A percentile compares a stretch with the other conserved stretches of the same genome.
phyloP scores from a whole-genome alignment of 129 eudicot genomes.

The Artemisia argyi region DNA sequence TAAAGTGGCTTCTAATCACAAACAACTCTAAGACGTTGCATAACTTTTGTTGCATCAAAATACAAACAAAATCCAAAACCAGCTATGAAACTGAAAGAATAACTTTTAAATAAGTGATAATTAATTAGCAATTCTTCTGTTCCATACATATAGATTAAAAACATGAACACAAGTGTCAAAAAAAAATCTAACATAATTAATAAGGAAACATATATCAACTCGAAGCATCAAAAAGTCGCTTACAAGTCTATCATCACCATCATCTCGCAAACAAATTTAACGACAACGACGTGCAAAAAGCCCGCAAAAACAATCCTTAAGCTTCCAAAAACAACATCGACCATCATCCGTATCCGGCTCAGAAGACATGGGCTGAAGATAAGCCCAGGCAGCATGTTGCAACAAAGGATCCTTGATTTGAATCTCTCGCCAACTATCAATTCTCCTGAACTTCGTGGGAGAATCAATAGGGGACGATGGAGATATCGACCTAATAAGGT shows the following conservation, averaged over 20 bases:
- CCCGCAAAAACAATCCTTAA: slow-evolving; percentile 41
- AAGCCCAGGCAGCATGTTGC: slow-evolving; percentile 77
- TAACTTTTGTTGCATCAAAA: slow-evolving; percentile 11
- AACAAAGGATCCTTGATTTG: slow-evolving; percentile 58
- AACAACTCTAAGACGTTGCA: slow-evolving; percentile 1
- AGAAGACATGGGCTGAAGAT: slow-evolving; percentile 51
- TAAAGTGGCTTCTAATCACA: neutral
- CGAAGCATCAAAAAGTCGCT: slow-evolving; percentile 28
- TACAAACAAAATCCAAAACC: slow-evolving; percentile 6
- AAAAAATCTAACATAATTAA: neutral
- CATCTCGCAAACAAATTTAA: neutral
- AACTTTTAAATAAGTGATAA: neutral
- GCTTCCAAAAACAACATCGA: slow-evolving; percentile 23
- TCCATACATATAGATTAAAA: neutral
- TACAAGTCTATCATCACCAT: slow-evolving; percentile 6
- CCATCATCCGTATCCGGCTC: slow-evolving; percentile 18
- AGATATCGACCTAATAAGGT: slow-evolving; percentile 38
- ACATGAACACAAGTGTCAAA: neutral
- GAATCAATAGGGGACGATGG: slow-evolving; percentile 27
- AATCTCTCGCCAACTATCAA: slow-evolving; percentile 60
- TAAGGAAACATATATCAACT: slow-evolving; percentile 5
- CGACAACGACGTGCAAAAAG: slow-evolving; percentile 23
- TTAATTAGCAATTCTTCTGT: neutral
- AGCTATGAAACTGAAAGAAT: slow-evolving; percentile 9
- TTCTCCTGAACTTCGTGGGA: slow-evolving; percentile 30